phyloP scores from a whole-genome alignment of 768 basidiomycete species.

The Hericium coralloides region DNA sequence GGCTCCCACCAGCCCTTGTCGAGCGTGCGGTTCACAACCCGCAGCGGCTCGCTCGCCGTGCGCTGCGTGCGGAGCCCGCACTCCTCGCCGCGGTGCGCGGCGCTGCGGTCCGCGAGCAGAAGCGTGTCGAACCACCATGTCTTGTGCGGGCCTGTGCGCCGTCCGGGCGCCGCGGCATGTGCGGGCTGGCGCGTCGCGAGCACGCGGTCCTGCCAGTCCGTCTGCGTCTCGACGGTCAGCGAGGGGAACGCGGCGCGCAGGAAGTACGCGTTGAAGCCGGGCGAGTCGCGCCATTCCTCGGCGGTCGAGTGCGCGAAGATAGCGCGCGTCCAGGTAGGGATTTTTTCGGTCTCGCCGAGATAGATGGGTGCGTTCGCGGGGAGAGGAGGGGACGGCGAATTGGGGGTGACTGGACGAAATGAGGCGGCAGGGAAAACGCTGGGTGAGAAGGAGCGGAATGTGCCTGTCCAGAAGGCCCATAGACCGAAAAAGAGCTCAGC shows the following conservation, averaged over 20 bases:
- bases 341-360: constrained; percentile 8
- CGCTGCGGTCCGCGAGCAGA: constrained; percentile 67
- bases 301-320: constrained; percentile 61
- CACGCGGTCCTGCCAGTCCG: constrained; percentile 66
- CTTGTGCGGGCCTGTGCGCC: constrained; percentile 2
- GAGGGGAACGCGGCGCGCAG: constrained; percentile 68
- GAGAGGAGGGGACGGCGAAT: neutral
- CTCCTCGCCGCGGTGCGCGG: constrained; percentile 55
- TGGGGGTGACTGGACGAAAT: neutral
- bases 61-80: constrained; percentile 63
- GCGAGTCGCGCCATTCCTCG: constrained; percentile 64
- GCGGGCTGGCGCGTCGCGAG: constrained; percentile 12
- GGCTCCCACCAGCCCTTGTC: constrained; percentile 68
- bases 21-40: constrained; percentile 15
- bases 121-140: constrained; percentile 69
- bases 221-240: constrained; percentile 52
- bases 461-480: constrained; percentile 67
- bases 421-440: neutral
- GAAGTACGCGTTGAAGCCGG: constrained; percentile 72
- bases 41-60: constrained; percentile 59
- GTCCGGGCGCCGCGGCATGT: neutral
- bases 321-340: constrained; percentile 40
- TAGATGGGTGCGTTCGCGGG: constrained; percentile 5
- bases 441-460: constrained; percentile 19
- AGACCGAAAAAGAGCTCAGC: constrained; percentile 73